Conservation (phyloP, 192 early-diverging fungal species). For the Spizellomyces punctatus region DNA sequence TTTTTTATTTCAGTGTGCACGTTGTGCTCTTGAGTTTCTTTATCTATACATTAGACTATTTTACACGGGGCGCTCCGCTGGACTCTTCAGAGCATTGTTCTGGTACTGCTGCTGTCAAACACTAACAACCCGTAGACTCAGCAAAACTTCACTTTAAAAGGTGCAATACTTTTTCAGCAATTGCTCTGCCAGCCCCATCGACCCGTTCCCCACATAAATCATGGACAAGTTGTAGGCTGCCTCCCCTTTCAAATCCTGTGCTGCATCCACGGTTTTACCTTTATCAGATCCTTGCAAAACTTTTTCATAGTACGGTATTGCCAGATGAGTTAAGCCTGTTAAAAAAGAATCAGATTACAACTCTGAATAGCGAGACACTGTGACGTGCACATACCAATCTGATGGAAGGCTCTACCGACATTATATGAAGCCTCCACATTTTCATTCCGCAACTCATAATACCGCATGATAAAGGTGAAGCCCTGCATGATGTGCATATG, state of each 20-base stretch:
- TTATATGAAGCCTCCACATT: constrained; percentile 81
- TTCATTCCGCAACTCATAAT: constrained; percentile 49
- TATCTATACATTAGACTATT: too few species aligned
- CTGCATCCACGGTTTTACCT: constrained; percentile 4
- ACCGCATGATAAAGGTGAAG: constrained; percentile 68
- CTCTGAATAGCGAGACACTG: neutral
- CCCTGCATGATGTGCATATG: constrained; percentile 65
- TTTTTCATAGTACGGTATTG: constrained; percentile 81
- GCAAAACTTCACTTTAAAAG: constrained; percentile 43
- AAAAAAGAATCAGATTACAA: neutral
- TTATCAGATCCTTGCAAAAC: constrained; percentile 52
- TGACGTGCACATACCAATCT: constrained; percentile 51
- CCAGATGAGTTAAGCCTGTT: constrained; percentile 73
- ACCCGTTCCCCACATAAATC: constrained; percentile 79
- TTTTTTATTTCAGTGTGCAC: too few species aligned
- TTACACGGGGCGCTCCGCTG: too few species aligned
- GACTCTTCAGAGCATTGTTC: too few species aligned
- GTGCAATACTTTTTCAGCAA: constrained; percentile 78
- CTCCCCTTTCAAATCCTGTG: constrained; percentile 65
- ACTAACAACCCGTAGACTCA: neutral
- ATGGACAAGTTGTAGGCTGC: constrained; percentile 89
- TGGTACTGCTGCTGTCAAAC: neutral
- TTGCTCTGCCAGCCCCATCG: constrained; percentile 66
- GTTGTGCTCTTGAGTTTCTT: too few species aligned
- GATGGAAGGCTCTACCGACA: constrained; percentile 86